Evolutionary conservation across 257 asterid species (phyloP).

Genomic region (Rubia yunnanensis): DNA sequence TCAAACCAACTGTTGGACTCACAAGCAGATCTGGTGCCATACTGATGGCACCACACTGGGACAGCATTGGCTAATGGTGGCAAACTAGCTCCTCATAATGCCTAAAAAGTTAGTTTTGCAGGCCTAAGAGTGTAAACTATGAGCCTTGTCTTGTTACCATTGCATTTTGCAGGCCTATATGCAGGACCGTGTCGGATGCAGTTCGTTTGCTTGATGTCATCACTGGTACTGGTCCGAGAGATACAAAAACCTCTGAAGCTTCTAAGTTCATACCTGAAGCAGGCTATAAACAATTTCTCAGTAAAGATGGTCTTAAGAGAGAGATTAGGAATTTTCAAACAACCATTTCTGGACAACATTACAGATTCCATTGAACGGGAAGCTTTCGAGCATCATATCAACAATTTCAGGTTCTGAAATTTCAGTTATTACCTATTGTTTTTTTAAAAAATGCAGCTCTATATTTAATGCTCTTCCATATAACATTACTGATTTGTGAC

Average conservation of each 20-base stretch:
- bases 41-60: conserved; percentile 55
- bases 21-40: conserved; percentile 65
- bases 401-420: conserved; percentile 26
- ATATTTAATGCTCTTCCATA: neutral
- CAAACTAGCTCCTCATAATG: neutral
- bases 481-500: neutral
- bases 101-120: no score
- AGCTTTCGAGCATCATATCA: conserved; percentile 16
- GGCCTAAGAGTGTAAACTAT: neutral
- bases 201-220: conserved; percentile 43
- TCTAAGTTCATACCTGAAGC: conserved; percentile 40
- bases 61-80: conserved; percentile 47
- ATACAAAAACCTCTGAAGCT: conserved; percentile 31
- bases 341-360: conserved; percentile 30
- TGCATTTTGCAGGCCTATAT: conserved; percentile 31
- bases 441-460: neutral
- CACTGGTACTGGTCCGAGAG: conserved; percentile 39
- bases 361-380: conserved; percentile 17
- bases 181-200: conserved; percentile 52
- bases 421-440: neutral
- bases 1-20: conserved; percentile 62
- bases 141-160: neutral
- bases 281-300: conserved; percentile 45
- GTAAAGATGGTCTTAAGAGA: conserved; percentile 37
- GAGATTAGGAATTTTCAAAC: conserved; percentile 47